Base-by-base conservation (phyloP, 169 alveolate species). In the Babesia sp. region DNA sequence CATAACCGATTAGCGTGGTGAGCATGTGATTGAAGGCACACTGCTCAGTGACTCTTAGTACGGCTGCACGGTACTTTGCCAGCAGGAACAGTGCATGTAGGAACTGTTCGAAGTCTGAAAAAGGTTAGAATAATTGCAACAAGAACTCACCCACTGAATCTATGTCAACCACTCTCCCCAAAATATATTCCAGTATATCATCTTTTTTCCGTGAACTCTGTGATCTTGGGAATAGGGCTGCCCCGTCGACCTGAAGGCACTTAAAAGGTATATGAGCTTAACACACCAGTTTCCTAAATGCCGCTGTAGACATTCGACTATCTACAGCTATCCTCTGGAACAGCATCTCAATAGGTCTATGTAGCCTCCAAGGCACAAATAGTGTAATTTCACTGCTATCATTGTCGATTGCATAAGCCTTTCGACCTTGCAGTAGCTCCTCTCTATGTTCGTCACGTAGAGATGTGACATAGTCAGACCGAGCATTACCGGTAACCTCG, bases 321-420 rank as follows among this genome's bases (percentile, higher is more conserved):
- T 45, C 33, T 11, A 36, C 71, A n/a, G 87, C 20, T 16, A 53
- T 14, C 6, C 5, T 3, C 42, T 22, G 20, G 56, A 59, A 79
- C 28, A 70, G 12, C 0, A 16, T 3, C 20, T 70, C 83, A 1
- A 79, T 14, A 14, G 87, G 83, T 22, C 48, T 12, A 66, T 79
- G 87, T 46, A 79, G 51, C 46, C 56, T 39, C 83, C 83, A 79
- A 14, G 87, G 87, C 51, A 79, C 44, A 45, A 79, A 79, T 3
- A 79, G 29, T 28, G 86, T 77, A 2, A 66, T 69, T 26, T 58
- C 84, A 36, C 36, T 39, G 70, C 48, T 60, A 5, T 28, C 67
- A 58, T 79, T 71, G 71, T 71, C 84, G 31, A 79, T 45, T 1
- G 78, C 68, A 41, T 42, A 63, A 6, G 84, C 87, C 63, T 70